Percentiles rank a stretch among this genome's conserved stretches.
phyloP scores from a whole-genome alignment of 2,329 filamentous ascomycete genomes.

The Teratosphaeria viscida region DNA sequence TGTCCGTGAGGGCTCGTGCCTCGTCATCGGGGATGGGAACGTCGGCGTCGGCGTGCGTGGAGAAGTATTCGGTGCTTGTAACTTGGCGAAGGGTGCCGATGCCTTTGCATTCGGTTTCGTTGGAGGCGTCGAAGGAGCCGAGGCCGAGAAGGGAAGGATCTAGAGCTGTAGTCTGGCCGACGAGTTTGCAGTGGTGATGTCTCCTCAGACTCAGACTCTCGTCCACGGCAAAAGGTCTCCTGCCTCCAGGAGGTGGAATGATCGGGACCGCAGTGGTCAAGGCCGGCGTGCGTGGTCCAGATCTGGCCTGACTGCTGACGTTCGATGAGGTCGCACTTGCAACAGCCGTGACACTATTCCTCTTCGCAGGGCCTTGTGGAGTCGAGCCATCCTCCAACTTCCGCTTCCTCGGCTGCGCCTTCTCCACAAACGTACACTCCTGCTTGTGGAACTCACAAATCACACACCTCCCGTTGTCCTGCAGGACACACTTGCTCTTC shows the following conservation, averaged over 20 bases:
- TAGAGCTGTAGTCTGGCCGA: slow-evolving; percentile 73
- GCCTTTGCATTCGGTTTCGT: slow-evolving; percentile 61
- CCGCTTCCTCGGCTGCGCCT: slow-evolving; percentile 68
- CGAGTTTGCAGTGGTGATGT: slow-evolving; percentile 72
- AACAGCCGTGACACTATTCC: background rate
- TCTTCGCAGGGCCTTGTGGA: slow-evolving; percentile 16
- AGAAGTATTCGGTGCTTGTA: slow-evolving; percentile 66
- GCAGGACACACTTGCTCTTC: slow-evolving; percentile 66
- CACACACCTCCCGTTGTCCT: slow-evolving; percentile 63
- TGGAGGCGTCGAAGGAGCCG: slow-evolving; percentile 68
- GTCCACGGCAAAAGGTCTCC: slow-evolving; percentile 28
- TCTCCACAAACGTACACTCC: slow-evolving; percentile 68
- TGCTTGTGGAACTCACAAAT: slow-evolving; percentile 68
- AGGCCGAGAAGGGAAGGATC: slow-evolving; percentile 75
- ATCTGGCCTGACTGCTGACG: background rate
- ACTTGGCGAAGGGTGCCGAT: slow-evolving; percentile 58
- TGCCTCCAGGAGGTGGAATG: slow-evolving; percentile 8
- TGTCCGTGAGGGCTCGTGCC: slow-evolving; percentile 55
- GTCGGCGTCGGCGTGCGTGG: slow-evolving; percentile 64
- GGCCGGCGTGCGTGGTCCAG: background rate
- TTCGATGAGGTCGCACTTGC: background rate
- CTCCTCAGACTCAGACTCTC: slow-evolving; percentile 59
- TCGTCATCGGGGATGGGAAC: slow-evolving; percentile 64
- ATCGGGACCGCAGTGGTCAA: slow-evolving; percentile 2
- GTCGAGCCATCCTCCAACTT: slow-evolving; percentile 53